These are phyloP conservation scores for Barbatosphaeria neglecta DNA, from an alignment of 495 filamentous ascomycete species.

Conservation along the genomic window DNA sequence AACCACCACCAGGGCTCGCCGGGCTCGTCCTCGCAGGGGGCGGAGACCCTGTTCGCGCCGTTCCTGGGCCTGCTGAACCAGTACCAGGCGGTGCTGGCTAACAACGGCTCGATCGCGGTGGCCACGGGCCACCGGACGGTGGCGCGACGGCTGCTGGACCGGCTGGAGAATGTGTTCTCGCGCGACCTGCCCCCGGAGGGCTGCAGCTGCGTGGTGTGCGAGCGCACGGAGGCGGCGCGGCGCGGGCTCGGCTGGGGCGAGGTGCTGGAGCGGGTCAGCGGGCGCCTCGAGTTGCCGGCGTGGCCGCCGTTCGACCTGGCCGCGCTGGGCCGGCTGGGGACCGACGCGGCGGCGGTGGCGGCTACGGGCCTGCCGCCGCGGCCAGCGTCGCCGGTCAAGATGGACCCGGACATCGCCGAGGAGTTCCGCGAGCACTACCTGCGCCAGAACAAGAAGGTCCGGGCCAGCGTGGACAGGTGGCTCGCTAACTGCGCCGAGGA, in stretches of 20 bases:
- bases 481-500: slow-evolving; percentile 63
- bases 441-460: slow-evolving; percentile 76
- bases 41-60: slow-evolving; percentile 63
- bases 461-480: slow-evolving; percentile 75
- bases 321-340: slow-evolving; percentile 38
- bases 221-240: slow-evolving; percentile 41
- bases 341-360: slow-evolving; percentile 26
- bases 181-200: slow-evolving; percentile 75
- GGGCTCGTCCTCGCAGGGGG: no score
- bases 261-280: slow-evolving; percentile 83
- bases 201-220: slow-evolving; percentile 68
- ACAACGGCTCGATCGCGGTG: slow-evolving; percentile 83
- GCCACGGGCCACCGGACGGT: slow-evolving; percentile 92
- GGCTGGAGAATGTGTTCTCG: slow-evolving; percentile 85
- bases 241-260: slow-evolving; percentile 92
- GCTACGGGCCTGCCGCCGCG: slow-evolving; percentile 29
- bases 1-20: no score
- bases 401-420: slow-evolving; percentile 86
- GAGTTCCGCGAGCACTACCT: slow-evolving; percentile 83
- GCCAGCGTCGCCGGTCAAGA: slow-evolving; percentile 57
- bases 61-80: slow-evolving; percentile 73
- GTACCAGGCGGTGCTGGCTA: slow-evolving; percentile 66
- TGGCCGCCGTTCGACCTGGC: slow-evolving; percentile 81
- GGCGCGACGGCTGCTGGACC: slow-evolving; percentile 84
- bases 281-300: slow-evolving; percentile 66